Evolutionary conservation across 805 yeast genomes (phyloP).

Genomic region (Brettanomyces sp.): DNA sequence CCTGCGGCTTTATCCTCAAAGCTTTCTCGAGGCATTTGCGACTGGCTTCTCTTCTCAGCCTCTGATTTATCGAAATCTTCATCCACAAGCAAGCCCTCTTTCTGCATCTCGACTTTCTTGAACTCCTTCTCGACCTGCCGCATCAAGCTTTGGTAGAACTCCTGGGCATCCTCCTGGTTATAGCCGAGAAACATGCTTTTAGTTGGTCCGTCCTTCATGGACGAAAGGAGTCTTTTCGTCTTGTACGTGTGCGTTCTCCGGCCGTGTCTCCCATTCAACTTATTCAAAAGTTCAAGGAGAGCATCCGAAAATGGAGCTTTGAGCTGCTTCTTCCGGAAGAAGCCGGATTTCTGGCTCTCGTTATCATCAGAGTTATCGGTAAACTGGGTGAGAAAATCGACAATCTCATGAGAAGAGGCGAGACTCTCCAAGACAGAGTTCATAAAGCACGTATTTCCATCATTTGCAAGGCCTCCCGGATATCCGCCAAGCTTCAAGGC

Average conservation of each 20-base stretch:
- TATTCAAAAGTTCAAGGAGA: conserved; percentile 40
- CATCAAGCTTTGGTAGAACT: conserved; percentile 77
- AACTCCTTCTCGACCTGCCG: conserved; percentile 54
- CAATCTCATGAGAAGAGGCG: conserved; percentile 60
- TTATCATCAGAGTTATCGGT: conserved; percentile 12
- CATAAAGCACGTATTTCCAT: conserved; percentile 93
- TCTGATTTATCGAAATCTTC: background rate
- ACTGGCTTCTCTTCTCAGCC: conserved; percentile 15
- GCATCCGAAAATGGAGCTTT: conserved; percentile 41
- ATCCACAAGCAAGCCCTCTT: conserved; percentile 2
- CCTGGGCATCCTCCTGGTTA: conserved; percentile 96
- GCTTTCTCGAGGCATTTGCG: conserved; percentile 12
- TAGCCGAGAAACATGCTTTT: conserved; percentile 73
- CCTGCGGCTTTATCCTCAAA: conserved; percentile 20
- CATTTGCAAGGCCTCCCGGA: conserved; percentile 80
- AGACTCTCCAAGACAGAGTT: conserved; percentile 79
- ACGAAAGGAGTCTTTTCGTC: conserved; percentile 49
- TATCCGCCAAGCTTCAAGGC: conserved; percentile 59
- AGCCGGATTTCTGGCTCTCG: conserved; percentile 8
- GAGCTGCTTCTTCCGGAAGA: background rate
- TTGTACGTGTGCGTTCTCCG: conserved; percentile 49
- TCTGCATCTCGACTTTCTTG: conserved; percentile 7
- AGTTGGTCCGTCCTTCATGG: conserved; percentile 71
- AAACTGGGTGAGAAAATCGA: conserved; percentile 43
- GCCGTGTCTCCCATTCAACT: conserved; percentile 48